Percentiles rank a stretch among this genome's conserved stretches.
Conservation (phyloP, 1,139 yeast genomes). For the Saccharomycopsis crataegensis region DNA sequence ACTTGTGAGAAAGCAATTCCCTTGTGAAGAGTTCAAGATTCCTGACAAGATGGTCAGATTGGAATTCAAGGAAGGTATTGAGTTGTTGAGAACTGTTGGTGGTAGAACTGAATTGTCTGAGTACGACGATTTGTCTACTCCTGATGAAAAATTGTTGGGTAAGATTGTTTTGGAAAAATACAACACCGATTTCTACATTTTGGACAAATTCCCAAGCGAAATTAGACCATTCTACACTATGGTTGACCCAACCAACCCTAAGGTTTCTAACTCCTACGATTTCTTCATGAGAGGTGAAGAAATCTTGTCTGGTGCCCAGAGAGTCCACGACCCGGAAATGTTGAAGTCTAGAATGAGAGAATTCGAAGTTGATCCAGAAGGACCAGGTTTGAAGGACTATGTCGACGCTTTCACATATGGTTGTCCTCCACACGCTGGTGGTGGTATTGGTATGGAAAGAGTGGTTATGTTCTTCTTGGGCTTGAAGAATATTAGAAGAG, state of each 20-base stretch:
- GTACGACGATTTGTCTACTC: slow-evolving; percentile 85
- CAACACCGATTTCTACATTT: slow-evolving; percentile 94
- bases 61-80: slow-evolving; percentile 86
- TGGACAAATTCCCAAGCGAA: slow-evolving; percentile 96
- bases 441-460: slow-evolving; percentile 98
- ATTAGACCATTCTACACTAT: slow-evolving; percentile 98
- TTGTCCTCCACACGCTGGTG: slow-evolving; percentile 99
- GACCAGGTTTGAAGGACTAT: slow-evolving; percentile 82
- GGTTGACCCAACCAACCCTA: slow-evolving; percentile 92
- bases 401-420: slow-evolving; percentile 90
- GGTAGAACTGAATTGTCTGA: slow-evolving; percentile 74
- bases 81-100: slow-evolving; percentile 75
- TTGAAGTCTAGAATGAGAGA: slow-evolving; percentile 73
- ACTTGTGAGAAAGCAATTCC: slow-evolving; percentile 87
- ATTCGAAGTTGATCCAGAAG: slow-evolving; percentile 74
- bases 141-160: slow-evolving; percentile 90
- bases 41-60: slow-evolving; percentile 90
- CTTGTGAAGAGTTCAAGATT: slow-evolving; percentile 93
- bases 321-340: slow-evolving; percentile 88
- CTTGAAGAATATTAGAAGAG: slow-evolving; percentile 94
- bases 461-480: slow-evolving; percentile 97
- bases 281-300: slow-evolving; percentile 99
- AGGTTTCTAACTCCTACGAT: slow-evolving; percentile 92
- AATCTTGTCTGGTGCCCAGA: slow-evolving; percentile 97
- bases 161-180: slow-evolving; percentile 85